Conservation (phyloP, 2,329 filamentous ascomycete species). For the Fusarium tuaranense region DNA sequence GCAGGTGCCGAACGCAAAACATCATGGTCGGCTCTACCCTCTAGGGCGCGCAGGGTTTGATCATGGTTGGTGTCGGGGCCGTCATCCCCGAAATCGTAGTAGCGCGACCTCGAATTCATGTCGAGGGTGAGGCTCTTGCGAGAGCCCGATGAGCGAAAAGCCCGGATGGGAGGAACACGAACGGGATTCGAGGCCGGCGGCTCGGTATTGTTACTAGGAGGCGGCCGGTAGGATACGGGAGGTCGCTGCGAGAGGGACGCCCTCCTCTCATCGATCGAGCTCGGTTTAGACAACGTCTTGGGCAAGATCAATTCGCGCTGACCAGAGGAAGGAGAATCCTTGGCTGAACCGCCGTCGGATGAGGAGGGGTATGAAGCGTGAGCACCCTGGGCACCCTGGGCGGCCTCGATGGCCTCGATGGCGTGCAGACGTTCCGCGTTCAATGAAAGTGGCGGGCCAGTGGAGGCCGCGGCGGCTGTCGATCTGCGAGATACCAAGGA, state of each 20-base stretch:
- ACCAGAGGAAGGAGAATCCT: conserved; percentile 46
- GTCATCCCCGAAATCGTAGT: conserved; percentile 59
- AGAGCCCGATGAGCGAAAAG: conserved; percentile 68
- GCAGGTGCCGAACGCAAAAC: conserved; percentile 54
- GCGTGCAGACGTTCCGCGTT: conserved; percentile 50
- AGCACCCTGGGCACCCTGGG: conserved; percentile 21
- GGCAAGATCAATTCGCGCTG: conserved; percentile 62
- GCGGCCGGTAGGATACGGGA: conserved; percentile 64
- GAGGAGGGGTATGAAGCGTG: conserved; percentile 33
- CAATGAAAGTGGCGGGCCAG: conserved; percentile 47
- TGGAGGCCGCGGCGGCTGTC: conserved; percentile 48
- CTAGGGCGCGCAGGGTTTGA: conserved; percentile 62
- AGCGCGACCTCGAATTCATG: conserved; percentile 61
- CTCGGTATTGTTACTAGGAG: conserved; percentile 49
- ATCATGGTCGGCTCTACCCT: conserved; percentile 53
- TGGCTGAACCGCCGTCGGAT: conserved; percentile 34
- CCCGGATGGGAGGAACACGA: conserved; percentile 66
- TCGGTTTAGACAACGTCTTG: conserved; percentile 54
- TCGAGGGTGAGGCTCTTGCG: conserved; percentile 66
- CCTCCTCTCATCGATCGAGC: conserved; percentile 62
- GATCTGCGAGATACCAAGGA: conserved; percentile 54
- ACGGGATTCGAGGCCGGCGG: conserved; percentile 49
- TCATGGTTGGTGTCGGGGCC: conserved; percentile 60
- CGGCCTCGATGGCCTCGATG: conserved; percentile 44
- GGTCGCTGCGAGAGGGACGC: conserved; percentile 54